Base-by-base conservation (phyloP, 768 basidiomycete species). In the Suillus clintonianus region DNA sequence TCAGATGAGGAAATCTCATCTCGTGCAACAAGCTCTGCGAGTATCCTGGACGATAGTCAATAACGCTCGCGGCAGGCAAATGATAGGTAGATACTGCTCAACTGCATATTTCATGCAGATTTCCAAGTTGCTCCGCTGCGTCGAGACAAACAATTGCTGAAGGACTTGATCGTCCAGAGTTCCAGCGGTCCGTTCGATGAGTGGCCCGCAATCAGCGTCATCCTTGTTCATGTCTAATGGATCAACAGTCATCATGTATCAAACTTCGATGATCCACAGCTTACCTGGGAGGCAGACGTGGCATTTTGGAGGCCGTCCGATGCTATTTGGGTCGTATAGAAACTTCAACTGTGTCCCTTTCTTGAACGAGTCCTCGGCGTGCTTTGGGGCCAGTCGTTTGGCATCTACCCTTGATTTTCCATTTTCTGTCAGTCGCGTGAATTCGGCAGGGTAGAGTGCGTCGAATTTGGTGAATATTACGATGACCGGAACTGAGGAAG, bases 391-490 rank as follows among this genome's bases (percentile, higher is more conserved):
- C 36, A 48, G 58, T 36, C 41, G 37, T 47, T 39, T 17, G 14
- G 69, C 72, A 4, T 63, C 42, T 14, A 65, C 15, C 37, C 37
- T n/a, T 34, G 59, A 63, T 50, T 64, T 13, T 27, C 64, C 69
- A 17, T 68, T 53, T n/a, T 58, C 43, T 47, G 57, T 17, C 10
- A 71, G 62, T 32, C 59, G 10, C 13, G 65, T 39, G 42, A 65
- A 74, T 58, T 71, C 70, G 53, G 65, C 57, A 39, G 17, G 41
- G 45, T 72, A 59, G 10, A 78, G 57, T 24, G 67, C 73, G 62
- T 81, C 79, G 48, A 74, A 74, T 59, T 80, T 80, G 1, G 77
- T 80, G 64, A 81, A 79, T 36, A 81, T 55, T 0, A 71, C 73
- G 32, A 81, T 69, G 2, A 80, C 74, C 5, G 80, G 80, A 24